Base-by-base conservation (phyloP, 352 stramenopile genomes). In the Pythium brassicae region DNA sequence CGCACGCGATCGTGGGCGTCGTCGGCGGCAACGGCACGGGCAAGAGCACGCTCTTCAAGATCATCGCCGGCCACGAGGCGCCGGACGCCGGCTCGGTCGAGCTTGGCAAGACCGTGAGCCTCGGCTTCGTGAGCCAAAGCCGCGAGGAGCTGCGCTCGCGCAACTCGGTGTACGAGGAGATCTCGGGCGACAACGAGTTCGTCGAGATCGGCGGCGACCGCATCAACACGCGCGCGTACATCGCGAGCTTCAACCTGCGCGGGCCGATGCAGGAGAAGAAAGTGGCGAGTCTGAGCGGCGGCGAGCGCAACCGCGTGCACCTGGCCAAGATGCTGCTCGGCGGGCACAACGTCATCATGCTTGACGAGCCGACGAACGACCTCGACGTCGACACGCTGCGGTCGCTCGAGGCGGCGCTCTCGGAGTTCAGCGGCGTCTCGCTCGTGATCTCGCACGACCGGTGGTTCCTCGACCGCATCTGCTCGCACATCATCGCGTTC, bases 11-110 rank as follows among this genome's bases (percentile, higher is more conserved):
- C 51, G 97, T 99, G 26, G 97, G 95, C 23, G 92, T 99, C 49
- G 83, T 99, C n/a, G 97, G 97, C 26, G 85, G 93, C 26, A 99
- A 99, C 74, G 97, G 97, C 48, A 96, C 90, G 46, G 97, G 97
- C 29, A 99, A 99, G 70, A 96, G 74, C 48, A 99, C 97, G 27
- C 74, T 99, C 4, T 88, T 99, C 43, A 96, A 97, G 55, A 85
- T 99, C 51, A 77, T 99, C 42, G 81, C 97, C 15, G 96, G 91
- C 4, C 80, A 87, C 39, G 95, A 99, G 66, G 69, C 71, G 27
- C 72, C 78, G 20, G 94, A 98, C 65, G 69, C 79, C 8, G 95
- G 88, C 35, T 75, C 29, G 1, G 72, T 95, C 22, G 76, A 82
- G 54, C 59, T 92, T 1, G 81, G 83, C 17, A 89, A 92, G 67